A percentile compares a stretch with the other conserved stretches of the same genome.
Conservation (phyloP, 1,284 basidiomycete genomes). For the Afroboletus lepidellus region DNA sequence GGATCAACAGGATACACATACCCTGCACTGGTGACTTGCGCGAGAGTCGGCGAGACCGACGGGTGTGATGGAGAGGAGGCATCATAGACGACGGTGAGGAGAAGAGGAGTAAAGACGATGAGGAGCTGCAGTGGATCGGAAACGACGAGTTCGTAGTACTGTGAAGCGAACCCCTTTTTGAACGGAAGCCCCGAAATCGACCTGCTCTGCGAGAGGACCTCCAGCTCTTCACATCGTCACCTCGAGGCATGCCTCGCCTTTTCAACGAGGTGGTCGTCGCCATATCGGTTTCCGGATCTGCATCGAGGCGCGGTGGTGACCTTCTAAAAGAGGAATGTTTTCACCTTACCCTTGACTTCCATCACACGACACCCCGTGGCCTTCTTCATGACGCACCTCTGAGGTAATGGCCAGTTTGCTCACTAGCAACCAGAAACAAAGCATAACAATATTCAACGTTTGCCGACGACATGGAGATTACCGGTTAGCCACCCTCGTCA, state of each 20-base stretch:
- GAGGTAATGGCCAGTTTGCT: slow-evolving; percentile 5
- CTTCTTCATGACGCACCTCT: slow-evolving; percentile 7
- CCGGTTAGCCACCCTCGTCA: neutral
- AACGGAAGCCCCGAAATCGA: slow-evolving; percentile 25
- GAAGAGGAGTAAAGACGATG: slow-evolving; percentile 2
- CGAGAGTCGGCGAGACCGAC: slow-evolving; percentile 40
- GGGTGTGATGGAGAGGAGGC: slow-evolving; percentile 35
- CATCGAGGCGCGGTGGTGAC: slow-evolving; percentile 17
- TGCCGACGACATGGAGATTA: slow-evolving; percentile 7
- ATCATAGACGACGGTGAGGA: slow-evolving; percentile 20
- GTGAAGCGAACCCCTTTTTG: slow-evolving; percentile 35
- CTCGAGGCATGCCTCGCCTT: slow-evolving; percentile 36
- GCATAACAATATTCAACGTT: slow-evolving; percentile 1
- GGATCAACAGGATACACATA: slow-evolving; percentile 19
- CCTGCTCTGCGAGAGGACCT: slow-evolving; percentile 17
- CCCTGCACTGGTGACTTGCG: slow-evolving; percentile 35
- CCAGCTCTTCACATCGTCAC: slow-evolving; percentile 38
- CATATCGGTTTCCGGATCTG: slow-evolving; percentile 28
- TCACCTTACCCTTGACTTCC: slow-evolving; percentile 11
- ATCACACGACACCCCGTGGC: slow-evolving; percentile 8
- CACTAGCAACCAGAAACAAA: slow-evolving; percentile 10
- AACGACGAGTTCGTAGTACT: slow-evolving; percentile 9
- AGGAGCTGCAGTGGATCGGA: neutral
- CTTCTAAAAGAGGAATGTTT: slow-evolving; percentile 15
- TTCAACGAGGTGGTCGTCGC: slow-evolving; percentile 20